Conservation (phyloP, 352 stramenopile genomes). For the Phytophthora agathidicida region DNA sequence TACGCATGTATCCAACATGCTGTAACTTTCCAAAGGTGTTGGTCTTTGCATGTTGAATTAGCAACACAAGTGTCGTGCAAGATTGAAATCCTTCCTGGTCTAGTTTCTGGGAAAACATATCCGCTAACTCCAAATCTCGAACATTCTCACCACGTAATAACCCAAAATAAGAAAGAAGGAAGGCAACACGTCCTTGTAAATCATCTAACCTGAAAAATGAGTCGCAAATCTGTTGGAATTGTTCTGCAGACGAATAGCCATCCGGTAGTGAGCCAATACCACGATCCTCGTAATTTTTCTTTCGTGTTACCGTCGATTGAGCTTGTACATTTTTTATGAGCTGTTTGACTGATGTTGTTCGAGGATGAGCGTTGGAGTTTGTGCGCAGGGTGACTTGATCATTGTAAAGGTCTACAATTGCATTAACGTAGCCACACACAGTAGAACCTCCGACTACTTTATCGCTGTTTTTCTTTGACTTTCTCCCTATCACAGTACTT, state of each 20-base stretch:
- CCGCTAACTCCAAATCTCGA: no score
- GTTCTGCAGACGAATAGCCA: no score
- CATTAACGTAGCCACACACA: slow-evolving; percentile 11
- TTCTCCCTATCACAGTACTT: neutral
- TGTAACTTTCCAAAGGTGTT: slow-evolving; percentile 9
- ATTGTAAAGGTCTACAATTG: slow-evolving; percentile 13
- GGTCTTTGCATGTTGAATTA: slow-evolving; percentile 3
- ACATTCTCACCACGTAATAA: no score
- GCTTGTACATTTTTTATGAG: slow-evolving; percentile 16
- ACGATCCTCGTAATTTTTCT: slow-evolving; percentile 7
- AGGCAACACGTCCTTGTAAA: no score
- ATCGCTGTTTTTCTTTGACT: slow-evolving; percentile 16
- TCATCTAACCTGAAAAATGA: no score
- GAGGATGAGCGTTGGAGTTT: slow-evolving; percentile 14
- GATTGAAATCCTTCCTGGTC: slow-evolving; percentile 8
- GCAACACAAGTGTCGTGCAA: neutral
- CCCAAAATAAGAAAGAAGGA: no score
- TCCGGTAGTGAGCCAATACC: slow-evolving; percentile 12
- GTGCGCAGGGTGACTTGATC: slow-evolving; percentile 6
- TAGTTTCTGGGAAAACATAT: slow-evolving; percentile 7
- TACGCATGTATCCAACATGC: slow-evolving; percentile 2
- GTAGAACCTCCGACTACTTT: slow-evolving; percentile 6
- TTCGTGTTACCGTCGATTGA: slow-evolving; percentile 12
- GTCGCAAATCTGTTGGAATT: no score
- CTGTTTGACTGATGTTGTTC: slow-evolving; percentile 10